Base-by-base conservation (phyloP, 2,329 filamentous ascomycete genomes). In the Fusarium poae region DNA sequence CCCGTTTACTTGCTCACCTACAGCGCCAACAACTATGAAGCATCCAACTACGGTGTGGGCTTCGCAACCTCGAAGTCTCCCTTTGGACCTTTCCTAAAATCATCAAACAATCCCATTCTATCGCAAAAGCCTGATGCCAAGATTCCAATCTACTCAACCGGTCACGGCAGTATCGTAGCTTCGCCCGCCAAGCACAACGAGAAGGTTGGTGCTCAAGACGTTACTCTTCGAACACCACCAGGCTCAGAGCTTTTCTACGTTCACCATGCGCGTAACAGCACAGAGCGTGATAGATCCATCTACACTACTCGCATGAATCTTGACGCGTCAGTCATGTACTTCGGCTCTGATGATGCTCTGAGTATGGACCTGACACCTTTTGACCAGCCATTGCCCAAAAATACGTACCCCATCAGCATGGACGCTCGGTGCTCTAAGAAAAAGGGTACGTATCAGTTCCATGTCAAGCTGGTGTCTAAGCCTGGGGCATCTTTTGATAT, bases 31-130 rank as follows among this genome's bases (percentile, higher is more conserved):
- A 79, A 79, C 65, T 79, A 67, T 27, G 77, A 79, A 55, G 76
- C 77, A 5, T 77, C 77, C n/a, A 78, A 78, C 52, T 79, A 79
- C 21, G 77, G 77, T 15, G 76, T 79, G 18, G 77, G 77, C 7
- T 79, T 77, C 32, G 77, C 77, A 1, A 77, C 75, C 1, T 71
- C 77, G 6, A 57, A 72, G 16, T 77, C 77, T 4, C 77, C 77
- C 0, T 57, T 77, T 16, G 77, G 77, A 0, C 77, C 77, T 1
- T 79, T 79, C 49, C 69, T 57, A 42, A 79, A 79, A 43, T 77
- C 77, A 6, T 49, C 68, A 0, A 68, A 62, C 8, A 79, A 78
- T 25, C 77, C 77, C 1, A 72, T 79, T 9, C 68, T 79, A 4
- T 72, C 76, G 3, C 77, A 79, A 50, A 43, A 59, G 1, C 72